Base-by-base conservation (phyloP, 495 filamentous ascomycete genomes). In the Aspergillus panamensis region DNA sequence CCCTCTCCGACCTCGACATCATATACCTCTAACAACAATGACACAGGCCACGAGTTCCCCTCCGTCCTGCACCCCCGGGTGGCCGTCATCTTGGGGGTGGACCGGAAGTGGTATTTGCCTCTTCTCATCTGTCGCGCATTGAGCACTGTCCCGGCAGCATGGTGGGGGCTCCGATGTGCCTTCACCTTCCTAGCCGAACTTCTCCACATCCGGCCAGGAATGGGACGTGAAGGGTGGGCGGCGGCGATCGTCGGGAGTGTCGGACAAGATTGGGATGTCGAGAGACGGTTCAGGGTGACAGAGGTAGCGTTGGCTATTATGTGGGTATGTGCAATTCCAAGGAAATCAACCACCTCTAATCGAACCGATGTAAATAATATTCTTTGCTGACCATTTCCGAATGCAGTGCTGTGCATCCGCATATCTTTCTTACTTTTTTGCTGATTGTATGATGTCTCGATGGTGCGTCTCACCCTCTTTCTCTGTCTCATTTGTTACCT, bases 371-470 rank as follows among this genome's bases (percentile, higher is more conserved):
- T n/a, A 30, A 45, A 9, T 13, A 42, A 13, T 19, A 16, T n/a
- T 40, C n/a, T 21, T 32, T 30, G 32, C 55, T 50, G 17, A 31
- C 25, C 35, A 39, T 54, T 32, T 48, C 43, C n/a, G 8, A 12
- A 20, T 57, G 51, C 53, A 92, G 90, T 92, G 90, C 77, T 82
- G 78, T 68, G 86, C 88, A 70, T 91, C 89, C 39, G 91, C 86
- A 49, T 92, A 92, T 72, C 82, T 94, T 68, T 90, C 88, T 55
- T 94, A 92, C 71, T 88, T 91, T 73, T 93, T 94, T 72, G 91
- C 89, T 58, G 90, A 96, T 74, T 91, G 89, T 72, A 85, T 94
- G 66, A 96, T 96, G 90, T 91, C 87, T 60, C 85, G 91, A 69
- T 94, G 90, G 90, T 89, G 60, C n/a, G 77, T 76, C 42, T 47